phyloP scores from a whole-genome alignment of 1,139 yeast genomes.

The Taphrina deformans region DNA sequence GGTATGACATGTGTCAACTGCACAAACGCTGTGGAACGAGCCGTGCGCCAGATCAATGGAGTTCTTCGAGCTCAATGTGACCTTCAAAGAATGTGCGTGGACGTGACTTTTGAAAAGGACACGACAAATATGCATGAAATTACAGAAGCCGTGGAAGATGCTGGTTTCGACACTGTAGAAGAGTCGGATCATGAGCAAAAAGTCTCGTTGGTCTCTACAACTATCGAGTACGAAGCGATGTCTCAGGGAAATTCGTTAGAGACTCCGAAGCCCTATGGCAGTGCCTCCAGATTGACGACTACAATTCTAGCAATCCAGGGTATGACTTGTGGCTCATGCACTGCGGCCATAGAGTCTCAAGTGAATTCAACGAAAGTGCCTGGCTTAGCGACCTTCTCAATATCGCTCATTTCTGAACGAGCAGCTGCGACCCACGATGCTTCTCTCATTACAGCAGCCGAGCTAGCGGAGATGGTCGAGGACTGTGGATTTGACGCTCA shows the following conservation, averaged over 20 bases:
- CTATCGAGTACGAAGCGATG: neutral
- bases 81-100: constrained; percentile 70
- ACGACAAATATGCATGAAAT: neutral
- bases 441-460: neutral
- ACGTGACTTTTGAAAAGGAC: constrained; percentile 51
- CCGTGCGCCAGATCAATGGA: constrained; percentile 54
- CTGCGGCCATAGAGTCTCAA: constrained; percentile 61
- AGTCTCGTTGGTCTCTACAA: neutral
- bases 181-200: neutral
- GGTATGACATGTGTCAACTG: constrained; percentile 95
- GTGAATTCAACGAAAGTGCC: constrained; percentile 42
- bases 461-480: constrained; percentile 34
- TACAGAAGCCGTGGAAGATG: constrained; percentile 24
- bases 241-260: neutral
- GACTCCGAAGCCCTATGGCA: neutral
- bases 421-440: constrained; percentile 29
- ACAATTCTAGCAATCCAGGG: constrained; percentile 51
- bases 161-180: constrained; percentile 23
- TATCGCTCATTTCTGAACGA: constrained; percentile 16
- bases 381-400: constrained; percentile 18
- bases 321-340: constrained; percentile 89
- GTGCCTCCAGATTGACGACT: constrained; percentile 12
- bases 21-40: constrained; percentile 61
- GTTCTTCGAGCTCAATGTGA: constrained; percentile 61
- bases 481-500: constrained; percentile 36